These are phyloP conservation scores for Suillus subaureus DNA, from an alignment of 768 basidiomycete species.

Conservation along the genomic window DNA sequence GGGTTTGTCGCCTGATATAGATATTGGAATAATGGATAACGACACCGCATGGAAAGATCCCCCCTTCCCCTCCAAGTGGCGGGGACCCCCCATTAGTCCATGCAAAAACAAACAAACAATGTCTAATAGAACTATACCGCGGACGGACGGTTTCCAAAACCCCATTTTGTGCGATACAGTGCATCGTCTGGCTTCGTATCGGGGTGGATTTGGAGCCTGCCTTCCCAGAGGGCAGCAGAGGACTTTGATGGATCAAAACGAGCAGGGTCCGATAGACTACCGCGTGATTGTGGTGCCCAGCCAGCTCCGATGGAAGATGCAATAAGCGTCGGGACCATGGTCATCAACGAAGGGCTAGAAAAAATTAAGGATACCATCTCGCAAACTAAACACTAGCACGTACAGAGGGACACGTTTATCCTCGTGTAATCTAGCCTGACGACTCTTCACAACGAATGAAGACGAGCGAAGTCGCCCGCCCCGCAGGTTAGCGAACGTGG, in stretches of 20 bases:
- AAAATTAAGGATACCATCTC: conserved; percentile 31
- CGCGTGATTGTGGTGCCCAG: conserved; percentile 57
- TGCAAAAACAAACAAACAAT: background rate
- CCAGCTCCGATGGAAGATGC: conserved; percentile 74
- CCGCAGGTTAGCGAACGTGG: conserved; percentile 78
- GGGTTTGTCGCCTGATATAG: conserved; percentile 2
- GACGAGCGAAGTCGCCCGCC: conserved; percentile 89
- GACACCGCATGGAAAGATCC: background rate
- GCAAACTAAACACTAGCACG: conserved; percentile 34
- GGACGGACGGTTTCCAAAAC: conserved; percentile 21
- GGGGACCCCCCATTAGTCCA: conserved; percentile 2
- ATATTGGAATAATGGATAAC: conserved; percentile 8
- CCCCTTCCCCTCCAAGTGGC: background rate
- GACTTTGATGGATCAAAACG: conserved; percentile 77
- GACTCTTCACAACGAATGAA: conserved; percentile 82
- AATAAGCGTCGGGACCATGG: conserved; percentile 75
- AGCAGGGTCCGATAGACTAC: conserved; percentile 73
- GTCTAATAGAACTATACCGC: conserved; percentile 2
- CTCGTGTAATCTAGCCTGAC: conserved; percentile 58
- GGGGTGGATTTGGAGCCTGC: conserved; percentile 86
- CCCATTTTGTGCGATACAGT: conserved; percentile 37
- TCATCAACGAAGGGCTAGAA: conserved; percentile 67
- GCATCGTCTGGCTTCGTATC: conserved; percentile 75
- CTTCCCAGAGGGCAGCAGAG: conserved; percentile 82
- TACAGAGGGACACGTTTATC: conserved; percentile 47